Evolutionary conservation across 352 stramenopile species (phyloP).

Genomic region (Thalassiosira oceanica): DNA sequence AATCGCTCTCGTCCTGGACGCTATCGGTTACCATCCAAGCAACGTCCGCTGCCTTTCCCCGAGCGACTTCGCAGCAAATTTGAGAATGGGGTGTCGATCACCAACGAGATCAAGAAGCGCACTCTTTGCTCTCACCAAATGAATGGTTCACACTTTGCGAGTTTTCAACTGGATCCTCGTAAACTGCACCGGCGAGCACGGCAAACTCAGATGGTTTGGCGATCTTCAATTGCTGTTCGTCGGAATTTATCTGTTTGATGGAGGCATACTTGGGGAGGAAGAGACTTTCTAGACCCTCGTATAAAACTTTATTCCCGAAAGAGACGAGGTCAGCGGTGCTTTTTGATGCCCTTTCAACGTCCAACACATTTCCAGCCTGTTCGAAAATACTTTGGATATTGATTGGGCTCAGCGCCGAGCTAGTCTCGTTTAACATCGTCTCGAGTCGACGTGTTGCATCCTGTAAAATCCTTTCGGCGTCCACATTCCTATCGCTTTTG

Average conservation of each 20-base stretch:
- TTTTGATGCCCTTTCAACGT: constrained; percentile 54
- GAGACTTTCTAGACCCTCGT: constrained; percentile 51
- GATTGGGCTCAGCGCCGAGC: constrained; percentile 32
- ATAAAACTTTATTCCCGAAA: constrained; percentile 64
- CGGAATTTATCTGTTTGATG: constrained; percentile 19
- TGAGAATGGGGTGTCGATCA: too few species aligned
- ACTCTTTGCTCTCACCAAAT: too few species aligned
- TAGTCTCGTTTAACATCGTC: constrained; percentile 43
- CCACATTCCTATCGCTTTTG: constrained; percentile 50
- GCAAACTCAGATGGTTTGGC: constrained; percentile 63
- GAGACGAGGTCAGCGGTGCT: constrained; percentile 64
- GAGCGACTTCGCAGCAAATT: constrained; percentile 61
- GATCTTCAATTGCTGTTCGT: constrained; percentile 42
- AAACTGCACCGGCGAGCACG: constrained; percentile 63
- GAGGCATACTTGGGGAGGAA: constrained; percentile 63
- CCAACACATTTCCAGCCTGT: constrained; percentile 56
- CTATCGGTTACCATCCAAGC: constrained; percentile 78
- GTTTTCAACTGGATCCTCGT: constrained; percentile 58
- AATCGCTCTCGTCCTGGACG: constrained; percentile 48
- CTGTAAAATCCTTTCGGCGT: constrained; percentile 34
- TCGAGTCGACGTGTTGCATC: constrained; percentile 60
- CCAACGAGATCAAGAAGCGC: too few species aligned
- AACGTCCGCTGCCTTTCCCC: constrained; percentile 70
- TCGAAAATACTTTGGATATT: constrained; percentile 54
- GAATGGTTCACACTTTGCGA: constrained; percentile 51